Evolutionary conservation across 2,329 filamentous ascomycete species (phyloP), one percentile per base, ranked within the genome.

Genomic region (Karstenula rhodostoma): DNA sequence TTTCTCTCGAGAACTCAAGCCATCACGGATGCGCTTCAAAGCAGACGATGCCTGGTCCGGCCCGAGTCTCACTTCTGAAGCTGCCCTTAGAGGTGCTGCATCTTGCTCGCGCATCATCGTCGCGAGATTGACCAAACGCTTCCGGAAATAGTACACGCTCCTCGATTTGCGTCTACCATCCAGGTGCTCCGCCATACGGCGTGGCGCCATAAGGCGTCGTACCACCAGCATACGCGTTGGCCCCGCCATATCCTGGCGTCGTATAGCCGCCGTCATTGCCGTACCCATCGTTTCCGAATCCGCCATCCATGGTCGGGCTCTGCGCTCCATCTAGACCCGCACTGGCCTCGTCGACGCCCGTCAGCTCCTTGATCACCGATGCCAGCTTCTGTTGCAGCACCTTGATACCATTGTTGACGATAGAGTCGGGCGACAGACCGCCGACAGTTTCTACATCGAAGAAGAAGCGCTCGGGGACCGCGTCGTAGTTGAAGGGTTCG

Each of bases 371-470:
- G 62, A 97, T 90, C 42, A 97, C 86, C 4, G 85, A 85, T 2
- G 94, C 95, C 37, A 99, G 87, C 81, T 99, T 99, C 67, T 90
- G 87, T 77, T 98, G 95, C 58, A 99, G 83, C 29, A 93, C 90
- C 65, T 90, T 89, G 77, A 99, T 96, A 35, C 93, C 94, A 71
- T 93, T 89, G 70, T 94, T 89, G 54, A 99, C 88, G 69, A 98
- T 95, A 63, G 88, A 86, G 73, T 99, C 94, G 0, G 95, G 94
- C 32, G 95, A 92, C 62, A 98, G 87, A 70, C 89, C 92, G 37
- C 95, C 95, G 40, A 91, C 89, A 49, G 91, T 90, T 79, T 99
- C 95, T 49, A 99, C 90, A 73, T 97, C 93, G 73, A 94, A 91
- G 83, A 97, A 99, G 83, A 97, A 99, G 67, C 87, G 87, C 62